Evolutionary conservation across 176 grass and related monocot species (phyloP).

Genomic region (Rhynchospora breviuscula): DNA sequence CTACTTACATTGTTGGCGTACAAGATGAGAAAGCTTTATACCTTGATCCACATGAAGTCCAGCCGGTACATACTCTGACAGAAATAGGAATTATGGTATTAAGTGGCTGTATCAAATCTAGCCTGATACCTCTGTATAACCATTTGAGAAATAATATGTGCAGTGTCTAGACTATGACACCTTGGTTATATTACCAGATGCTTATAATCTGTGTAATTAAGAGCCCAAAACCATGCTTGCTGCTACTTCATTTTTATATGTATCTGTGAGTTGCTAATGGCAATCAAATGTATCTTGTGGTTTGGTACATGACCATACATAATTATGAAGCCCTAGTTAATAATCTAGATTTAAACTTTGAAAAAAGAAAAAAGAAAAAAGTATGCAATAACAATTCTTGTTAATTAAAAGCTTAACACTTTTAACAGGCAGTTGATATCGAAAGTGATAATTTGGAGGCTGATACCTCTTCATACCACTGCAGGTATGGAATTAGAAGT

Average conservation of each 20-base stretch:
- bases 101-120: background rate
- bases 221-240: background rate
- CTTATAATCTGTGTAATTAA: background rate
- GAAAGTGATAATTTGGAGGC: slow-evolving; percentile 55
- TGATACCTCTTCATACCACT: slow-evolving; percentile 86
- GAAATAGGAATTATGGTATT: background rate
- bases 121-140: slow-evolving; percentile 4
- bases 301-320: background rate
- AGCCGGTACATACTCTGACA: slow-evolving; percentile 42
- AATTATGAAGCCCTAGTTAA: background rate
- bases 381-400: background rate
- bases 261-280: background rate
- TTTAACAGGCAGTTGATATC: slow-evolving; percentile 57
- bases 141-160: background rate
- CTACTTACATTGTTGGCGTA: slow-evolving; percentile 92
- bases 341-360: too few species aligned
- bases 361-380: background rate
- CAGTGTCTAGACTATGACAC: background rate
- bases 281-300: background rate
- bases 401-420: background rate
- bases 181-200: background rate
- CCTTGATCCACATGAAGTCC: slow-evolving; percentile 91
- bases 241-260: background rate
- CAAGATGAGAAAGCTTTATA: slow-evolving; percentile 90
- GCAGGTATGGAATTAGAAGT: slow-evolving; percentile 50